Evolutionary conservation across 257 asterid species (phyloP).

Genomic region (Nicotiana paniculata): DNA sequence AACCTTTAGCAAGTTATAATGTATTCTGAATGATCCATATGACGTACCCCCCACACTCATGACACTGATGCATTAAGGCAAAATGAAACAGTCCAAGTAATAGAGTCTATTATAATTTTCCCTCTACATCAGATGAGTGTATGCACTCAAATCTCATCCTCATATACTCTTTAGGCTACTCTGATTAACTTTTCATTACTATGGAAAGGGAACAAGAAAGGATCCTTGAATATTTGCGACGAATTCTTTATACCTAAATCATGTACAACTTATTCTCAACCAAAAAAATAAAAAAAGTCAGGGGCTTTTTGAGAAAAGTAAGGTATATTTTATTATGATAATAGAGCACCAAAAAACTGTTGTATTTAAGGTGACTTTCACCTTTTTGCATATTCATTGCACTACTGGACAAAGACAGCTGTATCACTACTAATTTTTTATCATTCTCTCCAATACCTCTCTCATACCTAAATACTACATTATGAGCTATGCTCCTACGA

Average conservation of each 20-base stretch:
- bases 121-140: neutral
- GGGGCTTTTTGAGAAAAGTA: neutral
- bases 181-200: neutral
- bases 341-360: neutral
- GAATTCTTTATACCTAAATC: neutral
- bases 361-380: neutral
- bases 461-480: neutral
- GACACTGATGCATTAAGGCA: neutral
- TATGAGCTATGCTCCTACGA: neutral
- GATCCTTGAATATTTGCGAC: neutral
- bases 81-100: neutral
- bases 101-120: neutral
- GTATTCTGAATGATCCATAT: neutral
- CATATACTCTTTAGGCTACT: neutral
- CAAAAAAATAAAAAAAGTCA: neutral
- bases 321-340: neutral
- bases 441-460: neutral
- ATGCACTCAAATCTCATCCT: neutral
- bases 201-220: neutral
- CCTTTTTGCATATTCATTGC: neutral
- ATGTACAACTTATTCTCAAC: neutral
- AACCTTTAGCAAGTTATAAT: neutral
- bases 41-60: neutral
- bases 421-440: neutral
- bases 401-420: neutral